Evolutionary conservation across 805 yeast species (phyloP), one percentile per base, ranked within the genome.

Genomic region (Teunomyces atbi): DNA sequence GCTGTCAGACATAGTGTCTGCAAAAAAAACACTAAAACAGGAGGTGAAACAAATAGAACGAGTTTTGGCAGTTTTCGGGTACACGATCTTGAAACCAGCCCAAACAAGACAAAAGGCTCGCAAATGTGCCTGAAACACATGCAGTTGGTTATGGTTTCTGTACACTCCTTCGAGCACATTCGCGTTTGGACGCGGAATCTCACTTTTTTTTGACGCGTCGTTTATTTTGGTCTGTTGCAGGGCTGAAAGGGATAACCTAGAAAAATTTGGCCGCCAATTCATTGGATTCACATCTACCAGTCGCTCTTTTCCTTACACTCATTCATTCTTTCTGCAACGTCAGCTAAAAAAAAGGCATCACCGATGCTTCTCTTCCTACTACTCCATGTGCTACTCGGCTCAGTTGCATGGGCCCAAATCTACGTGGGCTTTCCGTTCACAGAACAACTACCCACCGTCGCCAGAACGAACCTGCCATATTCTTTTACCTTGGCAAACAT

Each of bases 401-500:
- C 33, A 4, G 33, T 44, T n/a, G 54, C 45, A 21, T 42, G 40
- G 35, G 79, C 81, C 10, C 67, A 77, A 30, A 83, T 88, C 5
- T 71, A 74, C 44, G 72, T 77, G 33, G 87, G 86, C 38, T 88
- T 84, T 71, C 91, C 96, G n/a, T 81, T 90, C 60, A 67, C 77
- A 52, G 82, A 82, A 60, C 99, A 92, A 67, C 74, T 83, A 18
- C 98, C 98, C 4, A 85, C 89, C 28, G 88, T 94, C 11, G 98
- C 96, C 4, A 76, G 95, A 47, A 79, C 81, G 12, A 79, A 79
- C 48, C 73, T 79, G 55, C 54, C 61, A 2, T 92, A 84, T 66
- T 54, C 69, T 15, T 92, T 88, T 65, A 75, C 83, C 30, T 66
- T 92, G 35, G 83, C 90, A 45, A 69, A 78, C 48, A 81, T 83